Base-by-base conservation (phyloP, 495 filamentous ascomycete species). In the Saxophila tyrrhenica region DNA sequence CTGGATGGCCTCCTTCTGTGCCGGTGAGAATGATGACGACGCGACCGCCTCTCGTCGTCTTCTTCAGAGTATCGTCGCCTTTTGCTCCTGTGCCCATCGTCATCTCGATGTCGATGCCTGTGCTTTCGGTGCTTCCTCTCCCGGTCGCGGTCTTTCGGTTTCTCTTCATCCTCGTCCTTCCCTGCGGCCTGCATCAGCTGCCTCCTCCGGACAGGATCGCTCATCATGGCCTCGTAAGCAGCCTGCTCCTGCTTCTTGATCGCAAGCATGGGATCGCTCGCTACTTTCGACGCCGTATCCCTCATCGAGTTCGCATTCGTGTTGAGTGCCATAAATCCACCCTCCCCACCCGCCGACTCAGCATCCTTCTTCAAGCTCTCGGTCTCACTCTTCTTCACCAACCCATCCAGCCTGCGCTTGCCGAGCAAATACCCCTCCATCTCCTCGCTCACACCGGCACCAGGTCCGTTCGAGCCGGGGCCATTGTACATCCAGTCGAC, bases 401-500 rank as follows among this genome's bases (percentile, higher is more conserved):
- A 77, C 2, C 71, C 70, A 71, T 95, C 90, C 62, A 98, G 87
- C 10, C 92, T 77, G 45, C 92, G 74, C 71, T 95, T 97, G 13
- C 92, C 92, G 16, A 98, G 75, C 7, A 98, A 69, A 64, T 94
- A 97, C 8, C 86, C 88, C 62, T 98, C 92, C 78, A 85, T 89
- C 69, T 97, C 94, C 65, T 95, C 90, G 0, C 83, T 84, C 53
- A 87, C 88, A 46, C 89, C 87, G 59, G 84, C 82, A 23, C 86
- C 87, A 25, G 53, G 48, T 20, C 55, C 55, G 15, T 57, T 50
- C 59, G 79, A 82, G 35, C 85, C 83, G 9, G 92, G 89, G 1
- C 89, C 92, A 60, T 81, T 75, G 70, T 98, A 98, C 87, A 98
- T 95, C 86, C 94, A 98, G 62, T 98, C 91, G 19, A 98, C 92